Evolutionary conservation across 2,329 filamentous ascomycete genomes (phyloP).

Genomic region (Catunica adiposa): DNA sequence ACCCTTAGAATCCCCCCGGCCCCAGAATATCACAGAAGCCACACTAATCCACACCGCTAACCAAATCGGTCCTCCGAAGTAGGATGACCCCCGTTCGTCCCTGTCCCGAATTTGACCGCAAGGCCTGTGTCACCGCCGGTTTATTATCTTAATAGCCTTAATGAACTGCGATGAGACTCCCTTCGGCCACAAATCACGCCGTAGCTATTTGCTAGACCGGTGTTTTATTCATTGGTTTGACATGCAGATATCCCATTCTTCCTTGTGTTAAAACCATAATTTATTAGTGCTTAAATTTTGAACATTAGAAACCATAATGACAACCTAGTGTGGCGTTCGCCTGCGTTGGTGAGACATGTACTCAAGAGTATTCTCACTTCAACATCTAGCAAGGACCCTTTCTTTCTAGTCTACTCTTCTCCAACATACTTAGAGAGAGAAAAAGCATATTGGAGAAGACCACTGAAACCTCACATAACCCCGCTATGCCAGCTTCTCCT

Average conservation of each 20-base stretch:
- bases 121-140: neutral
- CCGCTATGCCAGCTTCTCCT: neutral
- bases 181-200: too few species aligned
- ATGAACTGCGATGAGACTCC: too few species aligned
- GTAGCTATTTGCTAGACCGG: too few species aligned
- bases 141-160: neutral
- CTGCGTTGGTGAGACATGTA: too few species aligned
- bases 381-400: neutral
- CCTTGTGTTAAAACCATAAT: too few species aligned
- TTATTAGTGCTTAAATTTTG: too few species aligned
- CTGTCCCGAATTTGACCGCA: neutral
- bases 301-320: too few species aligned
- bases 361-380: neutral
- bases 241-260: too few species aligned
- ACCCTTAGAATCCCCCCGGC: neutral
- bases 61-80: neutral
- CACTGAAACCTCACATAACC: neutral
- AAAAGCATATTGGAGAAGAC: neutral
- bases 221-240: neutral
- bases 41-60: neutral
- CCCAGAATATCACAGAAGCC: neutral
- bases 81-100: neutral
- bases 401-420: neutral
- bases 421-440: neutral
- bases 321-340: too few species aligned